Conservation (phyloP, 495 filamentous ascomycete species). For the Physcia stellaris region DNA sequence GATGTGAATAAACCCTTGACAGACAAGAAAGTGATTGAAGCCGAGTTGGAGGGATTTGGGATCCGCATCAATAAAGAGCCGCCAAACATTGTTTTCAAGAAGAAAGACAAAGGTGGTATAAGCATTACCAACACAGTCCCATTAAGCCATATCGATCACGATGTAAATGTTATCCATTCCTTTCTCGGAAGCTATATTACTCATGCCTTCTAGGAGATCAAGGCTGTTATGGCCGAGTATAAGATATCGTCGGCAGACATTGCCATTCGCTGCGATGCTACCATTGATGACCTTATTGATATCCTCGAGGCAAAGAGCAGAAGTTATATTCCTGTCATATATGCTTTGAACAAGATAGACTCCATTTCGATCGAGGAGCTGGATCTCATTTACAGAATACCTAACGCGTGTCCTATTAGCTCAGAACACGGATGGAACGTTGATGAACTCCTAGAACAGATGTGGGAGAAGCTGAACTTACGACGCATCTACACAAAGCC, state of each 20-base stretch:
- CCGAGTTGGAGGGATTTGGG: constrained; percentile 93
- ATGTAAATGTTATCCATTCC: constrained; percentile 31
- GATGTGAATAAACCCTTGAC: constrained; percentile 98
- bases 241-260: constrained; percentile 95
- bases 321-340: constrained; percentile 94
- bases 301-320: constrained; percentile 88
- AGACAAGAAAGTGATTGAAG: constrained; percentile 92
- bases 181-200: constrained; percentile 1
- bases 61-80: constrained; percentile 96
- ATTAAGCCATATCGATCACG: constrained; percentile 80
- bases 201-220: constrained; percentile 58
- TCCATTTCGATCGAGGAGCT: constrained; percentile 95
- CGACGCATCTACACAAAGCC: constrained; percentile 95
- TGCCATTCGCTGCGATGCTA: constrained; percentile 92
- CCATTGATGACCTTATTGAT: constrained; percentile 86
- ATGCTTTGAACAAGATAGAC: constrained; percentile 98
- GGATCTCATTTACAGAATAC: constrained; percentile 90
- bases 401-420: constrained; percentile 91
- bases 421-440: constrained; percentile 98
- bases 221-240: constrained; percentile 94
- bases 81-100: constrained; percentile 95
- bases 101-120: constrained; percentile 97
- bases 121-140: constrained; percentile 87
- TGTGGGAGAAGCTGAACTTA: constrained; percentile 95
- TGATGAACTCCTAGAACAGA: constrained; percentile 88